These are phyloP conservation scores for Penicillium sp. DNA, from an alignment of 2,329 filamentous ascomycete species.

Conservation along the genomic window DNA sequence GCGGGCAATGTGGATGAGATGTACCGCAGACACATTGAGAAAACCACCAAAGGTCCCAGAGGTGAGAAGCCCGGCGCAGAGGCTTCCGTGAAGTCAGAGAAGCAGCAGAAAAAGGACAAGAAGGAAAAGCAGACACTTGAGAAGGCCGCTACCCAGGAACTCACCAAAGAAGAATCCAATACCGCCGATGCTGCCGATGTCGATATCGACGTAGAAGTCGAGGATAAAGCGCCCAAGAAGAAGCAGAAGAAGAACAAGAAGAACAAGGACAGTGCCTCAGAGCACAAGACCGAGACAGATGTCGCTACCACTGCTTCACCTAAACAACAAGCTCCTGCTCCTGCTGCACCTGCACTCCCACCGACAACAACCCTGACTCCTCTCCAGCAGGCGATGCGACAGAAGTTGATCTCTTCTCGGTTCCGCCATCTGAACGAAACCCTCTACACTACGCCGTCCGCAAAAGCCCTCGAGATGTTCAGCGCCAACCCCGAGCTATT, in stretches of 20 bases:
- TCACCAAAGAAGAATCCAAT: slow-evolving; percentile 16
- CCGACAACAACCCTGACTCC: slow-evolving; percentile 71
- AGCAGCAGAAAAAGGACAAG: slow-evolving; percentile 32
- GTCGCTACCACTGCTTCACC: slow-evolving; percentile 13
- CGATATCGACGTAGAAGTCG: slow-evolving; percentile 26
- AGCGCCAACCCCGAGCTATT: slow-evolving; percentile 87
- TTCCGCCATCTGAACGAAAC: slow-evolving; percentile 98
- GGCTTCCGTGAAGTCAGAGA: slow-evolving; percentile 22
- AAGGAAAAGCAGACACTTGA: slow-evolving; percentile 27
- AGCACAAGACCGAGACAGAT: slow-evolving; percentile 24
- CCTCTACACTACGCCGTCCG: slow-evolving; percentile 87
- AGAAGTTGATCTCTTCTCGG: slow-evolving; percentile 89
- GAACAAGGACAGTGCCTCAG: slow-evolving; percentile 29
- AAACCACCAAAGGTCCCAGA: slow-evolving; percentile 47
- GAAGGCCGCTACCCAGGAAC: slow-evolving; percentile 20
- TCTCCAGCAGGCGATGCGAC: slow-evolving; percentile 88
- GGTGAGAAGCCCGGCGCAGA: slow-evolving; percentile 39
- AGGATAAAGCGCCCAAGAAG: slow-evolving; percentile 25
- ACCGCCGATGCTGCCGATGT: neutral
- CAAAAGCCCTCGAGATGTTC: slow-evolving; percentile 80
- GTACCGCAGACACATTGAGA: slow-evolving; percentile 77
- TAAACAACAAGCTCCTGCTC: slow-evolving; percentile 9
- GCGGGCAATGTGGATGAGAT: slow-evolving; percentile 71
- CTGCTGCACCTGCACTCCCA: slow-evolving; percentile 34
- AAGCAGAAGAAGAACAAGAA: slow-evolving; percentile 35